Percentiles rank a stretch among this genome's conserved stretches.
Conservation (phyloP, 2,329 filamentous ascomycete species). For the Rhinocladiella similis region DNA sequence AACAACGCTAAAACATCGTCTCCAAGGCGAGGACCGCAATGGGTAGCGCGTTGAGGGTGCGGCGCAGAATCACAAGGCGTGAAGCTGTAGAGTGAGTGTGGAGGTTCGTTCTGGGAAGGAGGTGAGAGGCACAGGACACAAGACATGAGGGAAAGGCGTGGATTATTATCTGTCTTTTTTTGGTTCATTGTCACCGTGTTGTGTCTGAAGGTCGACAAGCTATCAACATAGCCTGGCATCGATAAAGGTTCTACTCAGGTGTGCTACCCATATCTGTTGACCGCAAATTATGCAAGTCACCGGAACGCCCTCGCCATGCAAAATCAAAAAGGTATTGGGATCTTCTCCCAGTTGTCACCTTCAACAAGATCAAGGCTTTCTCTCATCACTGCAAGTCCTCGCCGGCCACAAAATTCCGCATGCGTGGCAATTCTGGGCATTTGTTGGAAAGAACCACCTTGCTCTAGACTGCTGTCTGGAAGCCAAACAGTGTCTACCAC, state of each 20-base stretch:
- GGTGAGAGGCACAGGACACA: no score
- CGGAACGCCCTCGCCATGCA: slow-evolving; percentile 24
- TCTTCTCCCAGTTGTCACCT: slow-evolving; percentile 47
- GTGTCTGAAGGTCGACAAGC: neutral
- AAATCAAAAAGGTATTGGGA: slow-evolving; percentile 37
- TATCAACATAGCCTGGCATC: neutral
- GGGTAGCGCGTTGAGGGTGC: no score
- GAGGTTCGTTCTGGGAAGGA: no score
- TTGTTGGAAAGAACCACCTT: slow-evolving; percentile 41
- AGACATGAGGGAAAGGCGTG: no score
- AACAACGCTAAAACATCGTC: neutral
- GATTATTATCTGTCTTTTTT: neutral
- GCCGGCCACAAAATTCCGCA: slow-evolving; percentile 47
- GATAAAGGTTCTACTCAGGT: neutral
- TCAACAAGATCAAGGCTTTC: slow-evolving; percentile 42
- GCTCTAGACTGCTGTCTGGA: slow-evolving; percentile 31
- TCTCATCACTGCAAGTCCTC: slow-evolving; percentile 45
- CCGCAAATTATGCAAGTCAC: neutral
- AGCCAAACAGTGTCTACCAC: slow-evolving; percentile 45
- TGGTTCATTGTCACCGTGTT: neutral
- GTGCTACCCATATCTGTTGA: neutral
- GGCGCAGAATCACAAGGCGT: no score
- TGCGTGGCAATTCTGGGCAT: slow-evolving; percentile 42
- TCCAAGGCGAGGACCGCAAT: no score
- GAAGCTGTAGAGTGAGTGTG: no score